Conservation (phyloP, 352 stramenopile species). For the Globisporangium iwayamae region DNA sequence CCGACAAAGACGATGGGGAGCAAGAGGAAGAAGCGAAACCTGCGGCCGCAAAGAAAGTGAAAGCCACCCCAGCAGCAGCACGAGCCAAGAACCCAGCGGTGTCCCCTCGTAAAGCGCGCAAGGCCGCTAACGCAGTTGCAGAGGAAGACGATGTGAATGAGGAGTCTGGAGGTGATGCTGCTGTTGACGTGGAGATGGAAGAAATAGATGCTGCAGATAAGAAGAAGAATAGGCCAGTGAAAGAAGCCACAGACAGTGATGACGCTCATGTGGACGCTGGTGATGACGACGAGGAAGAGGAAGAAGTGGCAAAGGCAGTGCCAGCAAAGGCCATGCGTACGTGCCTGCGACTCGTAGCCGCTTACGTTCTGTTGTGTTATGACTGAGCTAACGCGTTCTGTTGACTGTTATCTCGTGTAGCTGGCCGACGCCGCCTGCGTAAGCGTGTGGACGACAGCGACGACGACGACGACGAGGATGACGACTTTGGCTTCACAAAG, state of each 20-base stretch:
- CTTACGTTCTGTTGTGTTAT: background rate
- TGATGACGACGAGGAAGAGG: background rate
- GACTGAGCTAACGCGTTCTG: background rate
- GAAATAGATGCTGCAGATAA: constrained; percentile 3
- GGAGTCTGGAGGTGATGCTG: constrained; percentile 17
- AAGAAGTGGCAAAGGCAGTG: constrained; percentile 7
- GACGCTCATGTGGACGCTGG: constrained; percentile 8
- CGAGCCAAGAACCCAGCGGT: background rate
- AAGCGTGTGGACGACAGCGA: constrained; percentile 43
- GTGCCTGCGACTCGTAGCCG: constrained; percentile 8
- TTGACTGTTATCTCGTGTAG: constrained; percentile 15
- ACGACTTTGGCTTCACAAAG: constrained; percentile 33
- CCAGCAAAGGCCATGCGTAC: constrained; percentile 35
- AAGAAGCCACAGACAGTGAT: constrained; percentile 9
- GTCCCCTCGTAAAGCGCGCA: background rate
- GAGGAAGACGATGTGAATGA: constrained; percentile 12
- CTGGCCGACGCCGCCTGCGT: constrained; percentile 54
- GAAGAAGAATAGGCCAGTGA: constrained; percentile 15
- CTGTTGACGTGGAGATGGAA: constrained; percentile 27
- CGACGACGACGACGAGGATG: constrained; percentile 33
- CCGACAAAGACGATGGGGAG: background rate
- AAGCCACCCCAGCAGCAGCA: background rate
- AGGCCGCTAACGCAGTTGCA: constrained; percentile 6
- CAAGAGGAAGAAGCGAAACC: background rate
- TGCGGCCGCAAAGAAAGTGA: constrained; percentile 11